Base-by-base conservation (phyloP, 306 rosid genomes). In the Corylus heterophylla region DNA sequence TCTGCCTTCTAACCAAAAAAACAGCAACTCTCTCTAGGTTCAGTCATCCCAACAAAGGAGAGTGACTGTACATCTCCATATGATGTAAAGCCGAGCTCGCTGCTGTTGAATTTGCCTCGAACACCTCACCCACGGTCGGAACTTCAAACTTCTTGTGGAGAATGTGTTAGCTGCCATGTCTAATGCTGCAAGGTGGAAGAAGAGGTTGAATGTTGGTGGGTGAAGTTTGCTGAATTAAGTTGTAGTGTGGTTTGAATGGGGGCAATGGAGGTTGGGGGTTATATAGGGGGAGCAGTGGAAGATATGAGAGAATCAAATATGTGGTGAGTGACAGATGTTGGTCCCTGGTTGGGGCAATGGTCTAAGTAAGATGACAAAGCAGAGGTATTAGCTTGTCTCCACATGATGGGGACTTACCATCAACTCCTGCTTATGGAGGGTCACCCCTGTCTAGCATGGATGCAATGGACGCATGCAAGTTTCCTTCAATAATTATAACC, bases 41-140 rank as follows among this genome's bases (percentile, higher is more conserved):
- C 8, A 93, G 25, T 93, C 99, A 18, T 93, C 84, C 97, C 96
- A 90, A 35, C 94, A 93, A 14, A 95, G 88, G 74, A 93, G 94
- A 77, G 90, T 76, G 39, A 95, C 97, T 69, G 93, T 87, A 80
- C 99, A 95, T 73, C 98, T 95, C 99, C 99, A 93, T 12, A 93
- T 90, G 80, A 95, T 90, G 86, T 95, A 95, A 76, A 95, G 93
- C 83, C 99, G 78, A 4, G 96, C 91, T 73, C 93, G 84, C 54
- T 90, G 98, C 83, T 95, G 93, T 71, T 92, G 75, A 29, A 91
- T 80, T 59, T 89, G 97, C 84, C 88, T 94, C 13, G 97, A 94
- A 81, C 98, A 88, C 74, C 90, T 72, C 25, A 83, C 86, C 90
- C 83, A 87, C 39, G 94, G 79, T 27, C 90, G 64, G 52, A 79